Evolutionary conservation across 1,284 basidiomycete genomes (phyloP).

Genomic region (Ustilago shanxiensis): DNA sequence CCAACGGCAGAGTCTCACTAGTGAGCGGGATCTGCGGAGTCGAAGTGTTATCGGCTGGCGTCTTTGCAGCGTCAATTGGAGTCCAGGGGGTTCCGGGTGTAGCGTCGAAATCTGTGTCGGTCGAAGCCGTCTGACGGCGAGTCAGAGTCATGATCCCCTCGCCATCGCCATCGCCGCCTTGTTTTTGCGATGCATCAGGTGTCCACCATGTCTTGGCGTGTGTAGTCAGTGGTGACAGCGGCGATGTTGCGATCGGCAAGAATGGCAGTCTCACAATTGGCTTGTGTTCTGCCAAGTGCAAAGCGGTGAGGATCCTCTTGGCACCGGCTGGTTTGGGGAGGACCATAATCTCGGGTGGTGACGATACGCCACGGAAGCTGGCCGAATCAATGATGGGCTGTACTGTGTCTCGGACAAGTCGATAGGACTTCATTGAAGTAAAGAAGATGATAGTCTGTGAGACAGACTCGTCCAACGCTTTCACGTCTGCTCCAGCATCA

Average conservation of each 20-base stretch:
- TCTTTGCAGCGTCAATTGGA: constrained; percentile 18
- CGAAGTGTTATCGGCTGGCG: background rate
- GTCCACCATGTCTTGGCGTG: constrained; percentile 51
- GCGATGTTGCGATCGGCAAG: constrained; percentile 88
- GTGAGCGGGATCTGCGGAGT: constrained; percentile 28
- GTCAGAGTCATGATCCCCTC: constrained; percentile 40
- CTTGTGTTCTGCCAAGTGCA: constrained; percentile 54
- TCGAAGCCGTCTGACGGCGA: constrained; percentile 20
- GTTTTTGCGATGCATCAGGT: constrained; percentile 13
- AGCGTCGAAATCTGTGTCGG: constrained; percentile 29
- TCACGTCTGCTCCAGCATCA: background rate
- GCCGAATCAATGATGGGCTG: constrained; percentile 59
- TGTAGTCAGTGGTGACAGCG: constrained; percentile 71
- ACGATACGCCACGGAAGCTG: constrained; percentile 36
- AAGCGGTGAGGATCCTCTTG: constrained; percentile 52
- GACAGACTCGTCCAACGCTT: constrained; percentile 25
- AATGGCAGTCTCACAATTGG: constrained; percentile 89
- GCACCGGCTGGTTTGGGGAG: constrained; percentile 56
- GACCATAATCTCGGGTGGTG: constrained; percentile 60
- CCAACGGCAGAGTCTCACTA: constrained; percentile 25
- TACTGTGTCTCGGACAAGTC: constrained; percentile 47
- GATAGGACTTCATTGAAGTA: constrained; percentile 56
- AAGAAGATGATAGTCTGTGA: constrained; percentile 61
- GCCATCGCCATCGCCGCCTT: constrained; percentile 22
- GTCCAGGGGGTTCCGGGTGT: constrained; percentile 38